Percentiles rank a stretch among this genome's conserved stretches.
phyloP scores from a whole-genome alignment of 306 rosid genomes.

The Macrotyloma uniflorum region DNA sequence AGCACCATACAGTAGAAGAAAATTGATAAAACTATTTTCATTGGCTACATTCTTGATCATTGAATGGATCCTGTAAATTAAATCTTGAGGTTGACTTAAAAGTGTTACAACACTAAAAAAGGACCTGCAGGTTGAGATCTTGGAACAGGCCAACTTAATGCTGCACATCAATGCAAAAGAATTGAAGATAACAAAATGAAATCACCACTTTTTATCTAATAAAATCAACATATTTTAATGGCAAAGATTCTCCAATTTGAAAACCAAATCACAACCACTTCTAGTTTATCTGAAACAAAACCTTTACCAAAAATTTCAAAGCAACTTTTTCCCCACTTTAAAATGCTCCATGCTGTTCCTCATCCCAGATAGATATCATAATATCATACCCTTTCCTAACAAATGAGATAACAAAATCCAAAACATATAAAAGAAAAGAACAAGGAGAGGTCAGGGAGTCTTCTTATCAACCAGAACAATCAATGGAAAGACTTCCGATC shows the following conservation, averaged over 20 bases:
- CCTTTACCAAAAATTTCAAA: neutral
- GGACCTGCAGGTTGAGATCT: slow-evolving; percentile 24
- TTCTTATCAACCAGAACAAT: neutral
- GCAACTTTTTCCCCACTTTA: neutral
- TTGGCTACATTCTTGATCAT: neutral
- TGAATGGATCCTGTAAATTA: slow-evolving; percentile 1
- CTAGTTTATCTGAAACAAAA: slow-evolving; percentile 6
- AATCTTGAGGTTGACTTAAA: neutral
- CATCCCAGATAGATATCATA: neutral
- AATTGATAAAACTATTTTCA: slow-evolving; percentile 20
- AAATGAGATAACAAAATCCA: slow-evolving; percentile 16
- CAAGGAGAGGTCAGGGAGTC: neutral
- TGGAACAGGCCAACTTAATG: neutral
- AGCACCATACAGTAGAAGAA: neutral
- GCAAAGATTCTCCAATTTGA: neutral
- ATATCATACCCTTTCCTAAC: slow-evolving; percentile 5
- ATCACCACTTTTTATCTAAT: neutral
- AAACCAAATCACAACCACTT: neutral
- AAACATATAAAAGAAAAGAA: slow-evolving; percentile 5
- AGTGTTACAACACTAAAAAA: neutral
- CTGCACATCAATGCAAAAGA: slow-evolving; percentile 17
- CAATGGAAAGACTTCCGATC: neutral
- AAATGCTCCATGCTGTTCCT: slow-evolving; percentile 7
- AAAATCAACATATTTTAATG: slow-evolving; percentile 12
- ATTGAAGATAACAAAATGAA: neutral